Base-by-base conservation (phyloP, 2,329 filamentous ascomycete species). In the Huntiella bhutanensis region DNA sequence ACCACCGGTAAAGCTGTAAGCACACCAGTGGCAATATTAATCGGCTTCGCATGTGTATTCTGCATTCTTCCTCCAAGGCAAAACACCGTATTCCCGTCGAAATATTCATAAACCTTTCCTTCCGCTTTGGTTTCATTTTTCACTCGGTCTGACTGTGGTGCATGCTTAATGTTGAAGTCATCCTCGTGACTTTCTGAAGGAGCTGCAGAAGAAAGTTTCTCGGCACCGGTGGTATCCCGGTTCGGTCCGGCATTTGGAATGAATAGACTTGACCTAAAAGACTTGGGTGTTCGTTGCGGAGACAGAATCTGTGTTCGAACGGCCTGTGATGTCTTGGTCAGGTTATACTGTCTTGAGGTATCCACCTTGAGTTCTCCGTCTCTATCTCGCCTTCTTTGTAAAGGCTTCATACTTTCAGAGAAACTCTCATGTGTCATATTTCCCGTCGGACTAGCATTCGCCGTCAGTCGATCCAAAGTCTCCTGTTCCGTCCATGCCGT, bases 1-100 rank as follows among this genome's bases (percentile, higher is more conserved):
- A 73, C 70, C 35, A 76, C 73, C 2, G 91, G 91, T 12, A 93
- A 58, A 35, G 91, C 60, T n/a, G 93, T 73, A 28, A 94, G 65
- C 43, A 85, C 61, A 1, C 80, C 86, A 1, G 91, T 98, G 10
- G 78, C 79, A 54, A 95, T 72, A 55, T 95, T 96, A 58, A 98
- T 77, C 1, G 91, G 91, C 52, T 80, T 75, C 54, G 92, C 82
- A 54, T 77, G 75, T 33, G 91, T 81, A 60, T 96, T 95, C 57
- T 95, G 84, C 50, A 91, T 69, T 49, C 91, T 74, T 5, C 91
- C 91, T 33, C 83, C 81, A 49, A 83, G 69, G 59, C 78, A 94
- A 58, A 98, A 98, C 17, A 86, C 68, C 0, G 85, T 94, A 57
- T 96, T 98, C 40, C 91, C 91, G 39, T 83, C 75, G 56, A 95